These are phyloP conservation scores for Polysphondylium violaceum DNA, from an alignment of 78 protist species.

Conservation along the genomic window DNA sequence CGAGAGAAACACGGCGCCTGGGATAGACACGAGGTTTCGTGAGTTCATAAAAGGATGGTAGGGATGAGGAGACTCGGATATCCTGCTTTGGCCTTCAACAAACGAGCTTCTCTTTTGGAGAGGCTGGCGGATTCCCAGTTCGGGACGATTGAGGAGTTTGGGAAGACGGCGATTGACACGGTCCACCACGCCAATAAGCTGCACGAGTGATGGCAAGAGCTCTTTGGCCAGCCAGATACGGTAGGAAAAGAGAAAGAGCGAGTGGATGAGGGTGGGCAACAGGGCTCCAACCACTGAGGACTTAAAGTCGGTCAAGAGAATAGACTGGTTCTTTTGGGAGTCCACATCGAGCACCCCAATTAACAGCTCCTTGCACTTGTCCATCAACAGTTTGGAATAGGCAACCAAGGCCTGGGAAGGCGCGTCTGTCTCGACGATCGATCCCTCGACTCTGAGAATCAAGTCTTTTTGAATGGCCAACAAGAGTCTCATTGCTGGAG, in stretches of 20 bases:
- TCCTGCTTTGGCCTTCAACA: constrained; percentile 70
- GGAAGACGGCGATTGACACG: constrained; percentile 67
- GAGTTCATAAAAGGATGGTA: constrained; percentile 70
- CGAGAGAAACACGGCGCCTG: constrained; percentile 75
- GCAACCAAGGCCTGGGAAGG: constrained; percentile 73
- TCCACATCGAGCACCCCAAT: constrained; percentile 55
- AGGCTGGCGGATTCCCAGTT: constrained; percentile 57
- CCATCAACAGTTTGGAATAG: constrained; percentile 46
- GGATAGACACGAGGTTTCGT: constrained; percentile 54
- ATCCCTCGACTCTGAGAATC: constrained; percentile 45
- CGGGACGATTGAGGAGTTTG: constrained; percentile 62
- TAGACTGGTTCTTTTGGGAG: constrained; percentile 41
- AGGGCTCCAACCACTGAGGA: constrained; percentile 83
- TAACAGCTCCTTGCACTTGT: constrained; percentile 64
- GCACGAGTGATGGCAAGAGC: constrained; percentile 57
- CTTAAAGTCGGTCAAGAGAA: constrained; percentile 59
- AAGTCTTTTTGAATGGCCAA: constrained; percentile 69
- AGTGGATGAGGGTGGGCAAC: constrained; percentile 71
- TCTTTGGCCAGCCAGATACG: constrained; percentile 75
- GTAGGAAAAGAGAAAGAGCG: constrained; percentile 68
- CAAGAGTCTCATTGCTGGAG: constrained; percentile 73
- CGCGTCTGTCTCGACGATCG: constrained; percentile 39
- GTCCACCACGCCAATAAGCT: constrained; percentile 66
- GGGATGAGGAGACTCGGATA: constrained; percentile 76
- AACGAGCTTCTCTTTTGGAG: constrained; percentile 64